Percentiles rank a stretch among this genome's conserved stretches.
These are phyloP conservation scores for barley (Hordeum vulgare) DNA, from an alignment of 176 grass and related monocot genomes.

Conservation along the genomic window DNA sequence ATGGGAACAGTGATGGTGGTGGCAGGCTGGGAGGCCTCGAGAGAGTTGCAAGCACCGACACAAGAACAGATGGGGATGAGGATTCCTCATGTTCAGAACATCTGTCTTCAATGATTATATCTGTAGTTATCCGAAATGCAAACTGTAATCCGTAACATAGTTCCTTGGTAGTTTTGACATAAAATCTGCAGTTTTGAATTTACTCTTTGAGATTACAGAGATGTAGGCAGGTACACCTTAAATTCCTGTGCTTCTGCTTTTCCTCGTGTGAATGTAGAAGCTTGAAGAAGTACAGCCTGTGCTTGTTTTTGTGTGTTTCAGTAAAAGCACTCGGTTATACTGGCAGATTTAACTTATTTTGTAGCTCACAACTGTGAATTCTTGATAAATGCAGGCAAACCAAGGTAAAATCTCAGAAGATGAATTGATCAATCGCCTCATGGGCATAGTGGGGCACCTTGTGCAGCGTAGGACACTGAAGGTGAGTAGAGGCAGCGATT, in stretches of 20 bases:
- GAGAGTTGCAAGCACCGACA: background rate
- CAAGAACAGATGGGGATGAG: background rate
- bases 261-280: background rate
- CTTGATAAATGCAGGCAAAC: slow-evolving; percentile 39
- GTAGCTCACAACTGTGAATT: background rate
- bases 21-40: background rate
- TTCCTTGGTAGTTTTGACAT: background rate
- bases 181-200: background rate
- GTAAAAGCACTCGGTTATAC: background rate
- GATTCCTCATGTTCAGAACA: background rate
- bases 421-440: slow-evolving; percentile 61
- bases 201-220: background rate
- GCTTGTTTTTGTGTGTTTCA: background rate
- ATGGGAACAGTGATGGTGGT: background rate
- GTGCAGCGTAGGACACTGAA: slow-evolving; percentile 79
- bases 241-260: slow-evolving; percentile 15
- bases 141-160: background rate
- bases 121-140: background rate
- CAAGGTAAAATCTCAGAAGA: slow-evolving; percentile 64
- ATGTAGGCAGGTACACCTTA: background rate
- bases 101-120: background rate
- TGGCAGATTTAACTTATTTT: background rate
- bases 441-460: slow-evolving; percentile 76
- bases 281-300: background rate
- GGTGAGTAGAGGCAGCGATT: slow-evolving; percentile 29